A percentile compares a stretch with the other conserved stretches of the same genome.
phyloP scores from a whole-genome alignment of 1,284 basidiomycete genomes.

The Fomitopsis betulina region DNA sequence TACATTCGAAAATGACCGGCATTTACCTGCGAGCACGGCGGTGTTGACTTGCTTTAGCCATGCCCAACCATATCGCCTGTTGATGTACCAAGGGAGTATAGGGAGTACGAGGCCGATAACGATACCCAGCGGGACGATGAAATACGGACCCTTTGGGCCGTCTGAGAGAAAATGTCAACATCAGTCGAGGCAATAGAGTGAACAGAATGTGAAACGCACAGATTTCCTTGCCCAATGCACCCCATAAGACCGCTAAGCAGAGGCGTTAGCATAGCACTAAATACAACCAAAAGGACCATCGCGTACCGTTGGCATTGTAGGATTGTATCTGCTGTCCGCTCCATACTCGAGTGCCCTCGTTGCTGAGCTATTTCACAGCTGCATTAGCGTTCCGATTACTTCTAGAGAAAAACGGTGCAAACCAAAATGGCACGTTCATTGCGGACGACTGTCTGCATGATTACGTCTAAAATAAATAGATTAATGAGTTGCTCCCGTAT shows the following conservation, averaged over 20 bases:
- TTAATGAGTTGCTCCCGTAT: not conserved
- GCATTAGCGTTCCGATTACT: not conserved
- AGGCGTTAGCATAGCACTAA: not conserved
- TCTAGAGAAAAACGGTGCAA: not conserved
- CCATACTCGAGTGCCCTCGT: slow-evolving; percentile 44
- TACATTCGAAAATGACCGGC: not conserved
- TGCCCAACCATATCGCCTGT: slow-evolving; percentile 5
- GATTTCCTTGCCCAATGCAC: slow-evolving; percentile 39
- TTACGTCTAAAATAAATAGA: slow-evolving; percentile 10
- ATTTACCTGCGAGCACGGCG: slow-evolving; percentile 2
- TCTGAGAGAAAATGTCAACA: slow-evolving; percentile 20
- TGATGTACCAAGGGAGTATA: slow-evolving; percentile 4
- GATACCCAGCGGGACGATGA: slow-evolving; percentile 8
- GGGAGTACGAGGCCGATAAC: slow-evolving; percentile 9
- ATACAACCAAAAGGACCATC: too few relatives aligned
- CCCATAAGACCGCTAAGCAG: slow-evolving; percentile 46
- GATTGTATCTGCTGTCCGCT: slow-evolving; percentile 40
- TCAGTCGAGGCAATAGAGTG: slow-evolving; percentile 10
- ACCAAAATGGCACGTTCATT: slow-evolving; percentile 22
- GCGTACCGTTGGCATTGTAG: slow-evolving; percentile 41
- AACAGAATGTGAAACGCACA: slow-evolving; percentile 22
- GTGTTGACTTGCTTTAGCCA: slow-evolving; percentile 7
- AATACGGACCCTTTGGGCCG: slow-evolving; percentile 35
- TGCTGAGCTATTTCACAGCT: slow-evolving; percentile 26
- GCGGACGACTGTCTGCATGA: slow-evolving; percentile 24